Base-by-base conservation (phyloP, 1,284 basidiomycete genomes). In the Anthracocystis setariae region DNA sequence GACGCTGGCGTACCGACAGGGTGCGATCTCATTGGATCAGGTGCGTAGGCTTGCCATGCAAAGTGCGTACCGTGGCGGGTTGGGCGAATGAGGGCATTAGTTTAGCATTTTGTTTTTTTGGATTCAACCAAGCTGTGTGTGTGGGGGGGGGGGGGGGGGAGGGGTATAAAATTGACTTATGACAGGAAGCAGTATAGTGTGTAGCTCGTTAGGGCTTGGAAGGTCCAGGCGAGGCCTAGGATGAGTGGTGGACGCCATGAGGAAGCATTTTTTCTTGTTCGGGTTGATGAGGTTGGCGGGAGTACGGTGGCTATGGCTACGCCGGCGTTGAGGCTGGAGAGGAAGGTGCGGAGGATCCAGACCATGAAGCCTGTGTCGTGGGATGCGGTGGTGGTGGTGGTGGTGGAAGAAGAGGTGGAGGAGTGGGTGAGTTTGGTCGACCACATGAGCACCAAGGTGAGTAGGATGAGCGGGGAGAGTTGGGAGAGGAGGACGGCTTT, bases 401-500 rank as follows among this genome's bases (percentile, higher is more conserved):
- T 18, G 18, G 5, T 29, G 5, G 7, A 12, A 29, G 20, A 17
- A 23, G 38, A 12, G 25, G 46, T 12, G 20, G 40, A 13, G 17
- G 53, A n/a, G 44, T 55, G 61, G n/a, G 72, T 63, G 46, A 71
- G 63, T 27, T 62, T 62, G 17, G 61, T 88, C 25, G 87, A 87
- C 93, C 93, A 95, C 64, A 95, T 89, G 0, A 91, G 89, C 17
- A 95, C 87, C 17, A 92, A 85, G 68, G 92, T 88, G 21, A 94
- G 88, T 4, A 95, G 87, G 79, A 94, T 90, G 9, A 93, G 87
- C 72, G 94, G 94, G 2, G 91, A 90, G 33, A 94, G 85, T 1
- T 93, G 92, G 0, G 92, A 92, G 80, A 93, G 94, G 64, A 94
- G 86, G 4, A 94, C 85, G 3, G 90, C 90, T 17, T 94, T 86